A percentile compares a stretch with the other conserved stretches of the same genome.
phyloP scores from a whole-genome alignment of 352 stramenopile genomes.

The Globisporangium canariense region DNA sequence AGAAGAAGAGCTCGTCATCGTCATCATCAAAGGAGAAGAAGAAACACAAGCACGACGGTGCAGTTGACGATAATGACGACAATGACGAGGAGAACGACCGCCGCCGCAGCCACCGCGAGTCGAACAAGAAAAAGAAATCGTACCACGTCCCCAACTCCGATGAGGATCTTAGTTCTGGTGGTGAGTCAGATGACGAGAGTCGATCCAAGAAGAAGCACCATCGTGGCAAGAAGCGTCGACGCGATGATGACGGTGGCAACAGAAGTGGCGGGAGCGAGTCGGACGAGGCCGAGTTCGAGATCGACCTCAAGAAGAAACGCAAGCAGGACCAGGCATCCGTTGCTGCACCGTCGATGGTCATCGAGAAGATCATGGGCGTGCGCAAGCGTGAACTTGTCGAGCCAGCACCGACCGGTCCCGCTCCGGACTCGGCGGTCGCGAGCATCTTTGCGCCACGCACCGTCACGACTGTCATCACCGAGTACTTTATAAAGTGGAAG shows the following conservation, averaged over 20 bases:
- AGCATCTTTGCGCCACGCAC: conserved; percentile 36
- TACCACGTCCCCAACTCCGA: conserved; percentile 83
- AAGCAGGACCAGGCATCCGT: conserved; percentile 17
- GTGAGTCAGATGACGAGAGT: conserved; percentile 32
- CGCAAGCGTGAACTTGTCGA: conserved; percentile 45
- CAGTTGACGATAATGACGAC: conserved; percentile 23
- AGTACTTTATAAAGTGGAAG: conserved; percentile 92
- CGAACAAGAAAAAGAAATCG: conserved; percentile 69
- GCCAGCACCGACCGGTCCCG: conserved; percentile 11
- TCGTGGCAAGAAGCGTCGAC: conserved; percentile 24
- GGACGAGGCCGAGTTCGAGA: conserved; percentile 35
- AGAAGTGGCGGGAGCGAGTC: conserved; percentile 34
- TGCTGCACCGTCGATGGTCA: conserved; percentile 55
- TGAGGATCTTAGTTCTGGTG: conserved; percentile 55
- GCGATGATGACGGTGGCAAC: conserved; percentile 9
- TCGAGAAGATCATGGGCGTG: conserved; percentile 88
- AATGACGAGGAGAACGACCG: conserved; percentile 31
- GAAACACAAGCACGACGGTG: conserved; percentile 16
- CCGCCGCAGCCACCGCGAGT: conserved; percentile 55
- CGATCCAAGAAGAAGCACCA: conserved; percentile 10
- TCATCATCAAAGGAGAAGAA: conserved; percentile 18
- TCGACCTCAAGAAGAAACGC: conserved; percentile 34
- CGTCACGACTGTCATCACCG: conserved; percentile 36
- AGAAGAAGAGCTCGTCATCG: conserved; percentile 12
- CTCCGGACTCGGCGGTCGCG: conserved; percentile 27